These are phyloP conservation scores for Carex cristatella DNA, from an alignment of 176 grass and related monocot genomes.

Conservation along the genomic window DNA sequence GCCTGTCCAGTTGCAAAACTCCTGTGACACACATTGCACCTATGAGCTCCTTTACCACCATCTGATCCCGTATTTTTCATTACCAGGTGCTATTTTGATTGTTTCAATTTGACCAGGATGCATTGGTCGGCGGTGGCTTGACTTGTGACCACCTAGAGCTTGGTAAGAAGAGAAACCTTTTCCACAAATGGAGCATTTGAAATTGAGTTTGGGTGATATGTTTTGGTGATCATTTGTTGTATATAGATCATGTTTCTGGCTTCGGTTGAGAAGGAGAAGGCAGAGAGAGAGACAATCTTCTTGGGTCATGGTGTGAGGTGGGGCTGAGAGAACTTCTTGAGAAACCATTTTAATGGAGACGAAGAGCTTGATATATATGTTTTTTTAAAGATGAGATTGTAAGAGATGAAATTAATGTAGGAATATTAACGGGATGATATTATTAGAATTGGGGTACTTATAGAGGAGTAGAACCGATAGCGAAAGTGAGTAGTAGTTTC, in stretches of 20 bases:
- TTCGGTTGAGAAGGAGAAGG: slow-evolving; percentile 42
- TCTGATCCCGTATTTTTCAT: neutral
- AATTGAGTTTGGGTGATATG: slow-evolving; percentile 25
- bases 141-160: slow-evolving; percentile 87
- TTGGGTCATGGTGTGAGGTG: slow-evolving; percentile 21
- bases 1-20: slow-evolving; percentile 63
- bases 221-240: neutral
- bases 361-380: neutral
- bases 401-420: slow-evolving; percentile 12
- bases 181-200: slow-evolving; percentile 61
- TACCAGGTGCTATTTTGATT: neutral
- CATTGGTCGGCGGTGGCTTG: slow-evolving; percentile 60
- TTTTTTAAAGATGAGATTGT: slow-evolving; percentile 11
- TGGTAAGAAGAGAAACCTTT: slow-evolving; percentile 78
- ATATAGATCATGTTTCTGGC: neutral
- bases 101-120: neutral
- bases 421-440: neutral
- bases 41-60: slow-evolving; percentile 24
- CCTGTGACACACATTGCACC: slow-evolving; percentile 50
- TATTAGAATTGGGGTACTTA: neutral
- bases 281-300: slow-evolving; percentile 71
- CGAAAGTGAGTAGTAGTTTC: neutral
- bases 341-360: slow-evolving; percentile 3
- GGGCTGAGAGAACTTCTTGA: slow-evolving; percentile 23
- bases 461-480: neutral